These are phyloP conservation scores for Schizophyllum commune DNA, from an alignment of 1,284 basidiomycete genomes.

Conservation along the genomic window DNA sequence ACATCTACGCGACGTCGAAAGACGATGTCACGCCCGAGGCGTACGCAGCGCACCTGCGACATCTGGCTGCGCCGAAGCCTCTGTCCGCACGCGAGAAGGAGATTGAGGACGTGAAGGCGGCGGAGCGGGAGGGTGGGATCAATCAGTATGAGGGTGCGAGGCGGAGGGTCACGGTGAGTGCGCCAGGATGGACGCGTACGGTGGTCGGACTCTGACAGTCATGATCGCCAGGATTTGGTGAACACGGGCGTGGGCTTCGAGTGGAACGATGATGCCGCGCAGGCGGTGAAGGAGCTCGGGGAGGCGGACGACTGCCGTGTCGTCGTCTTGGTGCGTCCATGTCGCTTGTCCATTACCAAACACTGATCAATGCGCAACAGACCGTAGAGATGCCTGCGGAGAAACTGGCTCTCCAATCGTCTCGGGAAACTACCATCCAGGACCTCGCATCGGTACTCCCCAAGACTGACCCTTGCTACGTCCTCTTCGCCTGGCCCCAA, in stretches of 20 bases:
- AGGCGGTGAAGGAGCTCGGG: constrained; percentile 53
- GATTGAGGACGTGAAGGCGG: constrained; percentile 65
- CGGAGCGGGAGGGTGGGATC: constrained; percentile 48
- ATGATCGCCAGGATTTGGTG: neutral
- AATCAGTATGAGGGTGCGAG: constrained; percentile 46
- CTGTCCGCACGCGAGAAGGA: constrained; percentile 77
- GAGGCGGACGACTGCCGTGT: constrained; percentile 42
- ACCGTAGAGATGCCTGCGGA: constrained; percentile 55
- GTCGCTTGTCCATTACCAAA: neutral
- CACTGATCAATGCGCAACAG: constrained; percentile 27
- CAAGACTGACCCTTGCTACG: constrained; percentile 52
- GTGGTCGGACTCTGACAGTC: neutral
- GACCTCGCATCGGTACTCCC: constrained; percentile 44
- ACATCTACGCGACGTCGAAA: constrained; percentile 76
- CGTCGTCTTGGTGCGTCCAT: constrained; percentile 54
- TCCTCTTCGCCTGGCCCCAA: constrained; percentile 69
- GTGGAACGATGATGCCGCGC: constrained; percentile 57
- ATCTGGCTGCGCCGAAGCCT: constrained; percentile 70
- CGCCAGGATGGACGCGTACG: neutral
- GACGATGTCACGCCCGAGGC: constrained; percentile 57
- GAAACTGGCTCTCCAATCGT: constrained; percentile 39
- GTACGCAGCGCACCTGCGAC: constrained; percentile 70
- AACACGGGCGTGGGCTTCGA: constrained; percentile 44
- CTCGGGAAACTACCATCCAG: constrained; percentile 30
- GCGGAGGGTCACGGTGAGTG: constrained; percentile 13